Evolutionary conservation across 805 yeast species (phyloP).

Genomic region (Cyberlindnera maritima): DNA sequence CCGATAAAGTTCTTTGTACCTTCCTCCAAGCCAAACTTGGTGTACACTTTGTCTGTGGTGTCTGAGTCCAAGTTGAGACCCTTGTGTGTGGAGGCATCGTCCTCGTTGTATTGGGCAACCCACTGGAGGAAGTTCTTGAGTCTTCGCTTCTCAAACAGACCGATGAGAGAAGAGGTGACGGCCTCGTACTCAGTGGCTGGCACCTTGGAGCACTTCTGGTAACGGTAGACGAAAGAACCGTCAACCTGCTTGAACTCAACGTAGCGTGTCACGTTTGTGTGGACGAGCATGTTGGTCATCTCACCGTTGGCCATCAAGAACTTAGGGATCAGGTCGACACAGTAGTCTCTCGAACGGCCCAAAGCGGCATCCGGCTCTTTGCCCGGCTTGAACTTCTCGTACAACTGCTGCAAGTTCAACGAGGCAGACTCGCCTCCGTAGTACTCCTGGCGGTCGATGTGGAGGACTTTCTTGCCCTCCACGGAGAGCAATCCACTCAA

Average conservation of each 20-base stretch:
- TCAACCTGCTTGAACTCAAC: constrained; percentile 94
- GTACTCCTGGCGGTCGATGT: constrained; percentile 93
- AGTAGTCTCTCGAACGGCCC: constrained; percentile 97
- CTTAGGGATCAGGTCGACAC: constrained; percentile 94
- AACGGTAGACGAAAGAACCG: constrained; percentile 88
- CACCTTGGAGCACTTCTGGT: constrained; percentile 89
- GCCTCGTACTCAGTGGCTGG: constrained; percentile 94
- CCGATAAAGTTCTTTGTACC: constrained; percentile 97
- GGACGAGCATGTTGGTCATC: constrained; percentile 89
- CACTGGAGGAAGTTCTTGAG: constrained; percentile 90
- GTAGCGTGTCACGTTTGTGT: constrained; percentile 93
- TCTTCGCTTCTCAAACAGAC: constrained; percentile 92
- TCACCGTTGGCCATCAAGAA: constrained; percentile 98
- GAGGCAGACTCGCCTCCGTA: constrained; percentile 93
- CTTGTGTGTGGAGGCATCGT: constrained; percentile 75
- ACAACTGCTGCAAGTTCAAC: constrained; percentile 67
- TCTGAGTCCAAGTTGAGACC: constrained; percentile 81
- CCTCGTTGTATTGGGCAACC: constrained; percentile 78
- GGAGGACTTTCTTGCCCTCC: constrained; percentile 97
- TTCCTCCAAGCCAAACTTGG: constrained; percentile 83
- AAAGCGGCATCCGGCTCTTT: constrained; percentile 63
- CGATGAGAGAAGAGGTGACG: constrained; percentile 86
- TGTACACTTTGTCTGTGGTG: constrained; percentile 89
- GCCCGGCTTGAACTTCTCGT: constrained; percentile 79
- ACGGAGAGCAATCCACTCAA: constrained; percentile 91